Evolutionary conservation across 768 basidiomycete genomes (phyloP).

Genomic region (Lactarius evosmus): DNA sequence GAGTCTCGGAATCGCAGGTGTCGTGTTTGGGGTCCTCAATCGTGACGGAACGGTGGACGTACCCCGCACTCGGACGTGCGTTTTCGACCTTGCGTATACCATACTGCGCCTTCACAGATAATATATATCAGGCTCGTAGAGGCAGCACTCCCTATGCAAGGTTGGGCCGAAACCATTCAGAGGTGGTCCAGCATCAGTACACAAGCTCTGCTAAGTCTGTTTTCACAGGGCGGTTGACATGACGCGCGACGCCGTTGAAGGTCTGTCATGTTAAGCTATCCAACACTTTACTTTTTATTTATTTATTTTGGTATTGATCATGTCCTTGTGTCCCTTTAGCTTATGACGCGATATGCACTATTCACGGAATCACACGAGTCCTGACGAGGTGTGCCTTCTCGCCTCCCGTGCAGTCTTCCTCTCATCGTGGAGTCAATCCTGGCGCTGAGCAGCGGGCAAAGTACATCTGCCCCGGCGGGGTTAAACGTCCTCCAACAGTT

Average conservation of each 20-base stretch:
- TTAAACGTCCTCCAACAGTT: conserved; percentile 29
- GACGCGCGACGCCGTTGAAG: conserved; percentile 52
- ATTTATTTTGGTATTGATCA: not conserved
- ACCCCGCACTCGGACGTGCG: conserved; percentile 52
- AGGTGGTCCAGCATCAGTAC: not conserved
- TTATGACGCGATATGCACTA: conserved; percentile 45
- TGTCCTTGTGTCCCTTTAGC: conserved; percentile 27
- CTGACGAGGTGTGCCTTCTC: conserved; percentile 59
- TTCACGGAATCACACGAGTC: conserved; percentile 69
- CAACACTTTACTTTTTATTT: no score
- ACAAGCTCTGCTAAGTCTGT: conserved; percentile 48
- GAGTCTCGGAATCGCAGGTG: conserved; percentile 52
- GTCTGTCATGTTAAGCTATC: conserved; percentile 35
- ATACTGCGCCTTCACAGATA: not conserved
- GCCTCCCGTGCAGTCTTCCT: conserved; percentile 1
- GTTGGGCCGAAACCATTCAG: conserved; percentile 39
- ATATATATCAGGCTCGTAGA: conserved; percentile 46
- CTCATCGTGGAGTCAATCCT: not conserved
- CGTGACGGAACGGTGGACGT: conserved; percentile 58
- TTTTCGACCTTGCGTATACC: not conserved
- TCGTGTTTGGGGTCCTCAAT: conserved; percentile 65
- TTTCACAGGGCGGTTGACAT: conserved; percentile 82
- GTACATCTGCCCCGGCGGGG: conserved; percentile 36
- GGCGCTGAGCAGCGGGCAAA: conserved; percentile 49
- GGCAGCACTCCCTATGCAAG: conserved; percentile 59